Evolutionary conservation across 139 green algal genomes (phyloP).

Genomic region (Chlamydomonas sphaeroides): DNA sequence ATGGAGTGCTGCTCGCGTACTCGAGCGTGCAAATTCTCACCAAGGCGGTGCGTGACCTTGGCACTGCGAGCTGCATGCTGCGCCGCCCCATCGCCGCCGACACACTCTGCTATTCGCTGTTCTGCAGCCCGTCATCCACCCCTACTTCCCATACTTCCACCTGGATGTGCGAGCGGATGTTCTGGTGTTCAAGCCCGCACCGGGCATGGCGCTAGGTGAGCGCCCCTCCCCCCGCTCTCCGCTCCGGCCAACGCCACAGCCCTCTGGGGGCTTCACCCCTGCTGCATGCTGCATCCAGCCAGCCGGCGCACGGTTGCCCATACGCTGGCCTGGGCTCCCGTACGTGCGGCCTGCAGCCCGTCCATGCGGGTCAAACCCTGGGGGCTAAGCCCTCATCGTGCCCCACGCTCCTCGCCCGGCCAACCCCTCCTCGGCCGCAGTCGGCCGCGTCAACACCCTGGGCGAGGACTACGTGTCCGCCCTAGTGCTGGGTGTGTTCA

Average conservation of each 20-base stretch:
- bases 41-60: conserved; percentile 4
- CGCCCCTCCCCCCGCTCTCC: too few species aligned
- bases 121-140: conserved; percentile 59
- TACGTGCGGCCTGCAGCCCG: too few species aligned
- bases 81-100: too few species aligned
- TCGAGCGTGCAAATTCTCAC: conserved; percentile 30
- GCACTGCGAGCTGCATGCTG: too few species aligned
- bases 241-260: too few species aligned
- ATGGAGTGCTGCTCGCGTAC: conserved; percentile 63
- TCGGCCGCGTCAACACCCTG: conserved; percentile 72
- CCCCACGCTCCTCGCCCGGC: background rate
- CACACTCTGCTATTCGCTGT: too few species aligned
- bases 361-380: too few species aligned
- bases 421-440: conserved; percentile 38
- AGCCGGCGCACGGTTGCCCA: too few species aligned
- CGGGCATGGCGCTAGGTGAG: conserved; percentile 55
- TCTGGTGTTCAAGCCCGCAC: conserved; percentile 56
- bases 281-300: too few species aligned
- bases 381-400: too few species aligned
- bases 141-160: conserved; percentile 68
- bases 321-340: too few species aligned
- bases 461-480: conserved; percentile 73
- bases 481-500: conserved; percentile 78
- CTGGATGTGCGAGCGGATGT: conserved; percentile 59
- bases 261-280: too few species aligned